These are phyloP conservation scores for Mycogone perniciosa DNA, from an alignment of 2,329 filamentous ascomycete genomes.

Conservation along the genomic window DNA sequence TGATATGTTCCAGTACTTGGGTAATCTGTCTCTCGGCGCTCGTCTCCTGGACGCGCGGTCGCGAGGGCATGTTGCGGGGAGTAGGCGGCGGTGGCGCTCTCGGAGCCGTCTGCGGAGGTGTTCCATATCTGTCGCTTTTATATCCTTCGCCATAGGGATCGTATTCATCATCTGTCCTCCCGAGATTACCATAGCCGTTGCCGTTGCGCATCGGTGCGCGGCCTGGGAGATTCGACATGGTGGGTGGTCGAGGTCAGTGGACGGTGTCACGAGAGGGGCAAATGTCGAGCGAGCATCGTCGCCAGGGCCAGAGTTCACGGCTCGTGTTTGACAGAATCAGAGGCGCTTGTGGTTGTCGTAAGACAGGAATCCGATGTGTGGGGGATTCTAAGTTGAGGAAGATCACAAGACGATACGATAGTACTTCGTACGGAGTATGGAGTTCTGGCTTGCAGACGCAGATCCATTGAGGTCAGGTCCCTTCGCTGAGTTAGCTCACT, in stretches of 20 bases:
- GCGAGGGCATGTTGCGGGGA: constrained; percentile 30
- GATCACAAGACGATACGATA: too few species aligned
- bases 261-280: constrained; percentile 11
- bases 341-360: neutral
- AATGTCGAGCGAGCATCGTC: constrained; percentile 15
- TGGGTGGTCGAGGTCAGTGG: constrained; percentile 14
- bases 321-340: too few species aligned
- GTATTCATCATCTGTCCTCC: constrained; percentile 34
- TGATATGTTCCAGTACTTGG: constrained; percentile 73
- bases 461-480: too few species aligned
- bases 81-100: constrained; percentile 23
- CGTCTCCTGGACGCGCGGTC: constrained; percentile 35
- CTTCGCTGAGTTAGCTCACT: too few species aligned
- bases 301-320: neutral
- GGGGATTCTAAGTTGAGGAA: too few species aligned
- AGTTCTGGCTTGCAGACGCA: too few species aligned
- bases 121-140: constrained; percentile 36
- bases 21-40: constrained; percentile 51
- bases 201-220: constrained; percentile 30
- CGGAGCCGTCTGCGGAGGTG: constrained; percentile 27
- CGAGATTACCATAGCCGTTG: constrained; percentile 40
- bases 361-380: too few species aligned
- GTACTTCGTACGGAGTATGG: too few species aligned
- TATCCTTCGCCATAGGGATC: constrained; percentile 34
- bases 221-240: constrained; percentile 49